phyloP scores from a whole-genome alignment of 441 rosid genomes.

The Manihot esculenta region DNA sequence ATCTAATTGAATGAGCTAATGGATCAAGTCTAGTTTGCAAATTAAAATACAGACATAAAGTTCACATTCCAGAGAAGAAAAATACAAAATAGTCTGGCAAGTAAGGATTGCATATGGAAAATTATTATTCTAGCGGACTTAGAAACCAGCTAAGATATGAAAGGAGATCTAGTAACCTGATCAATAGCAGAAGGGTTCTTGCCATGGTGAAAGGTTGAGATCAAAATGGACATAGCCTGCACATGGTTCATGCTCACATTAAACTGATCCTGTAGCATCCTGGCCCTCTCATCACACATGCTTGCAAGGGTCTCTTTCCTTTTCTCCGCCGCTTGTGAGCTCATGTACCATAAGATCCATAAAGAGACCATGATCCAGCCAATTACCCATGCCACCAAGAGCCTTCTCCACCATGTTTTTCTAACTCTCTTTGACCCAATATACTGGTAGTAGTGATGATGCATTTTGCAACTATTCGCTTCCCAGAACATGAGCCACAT shows the following conservation, averaged over 20 bases:
- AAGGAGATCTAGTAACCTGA: constrained; percentile 60
- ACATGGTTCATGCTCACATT: constrained; percentile 97
- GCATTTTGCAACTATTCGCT: constrained; percentile 52
- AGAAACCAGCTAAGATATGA: neutral
- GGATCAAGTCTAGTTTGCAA: constrained; percentile 3
- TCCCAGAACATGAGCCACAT: constrained; percentile 57
- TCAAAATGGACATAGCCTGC: constrained; percentile 90
- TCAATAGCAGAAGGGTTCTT: constrained; percentile 84
- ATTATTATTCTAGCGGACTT: constrained; percentile 10
- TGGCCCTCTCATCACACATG: constrained; percentile 94
- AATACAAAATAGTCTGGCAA: constrained; percentile 7
- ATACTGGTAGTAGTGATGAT: constrained; percentile 47
- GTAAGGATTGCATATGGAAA: constrained; percentile 11
- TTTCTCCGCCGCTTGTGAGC: constrained; percentile 67
- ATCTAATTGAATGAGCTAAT: constrained; percentile 11
- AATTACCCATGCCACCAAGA: constrained; percentile 62
- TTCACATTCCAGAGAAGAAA: constrained; percentile 12
- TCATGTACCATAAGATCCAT: constrained; percentile 56
- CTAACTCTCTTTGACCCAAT: constrained; percentile 58
- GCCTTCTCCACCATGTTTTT: constrained; percentile 62
- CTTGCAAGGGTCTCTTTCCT: constrained; percentile 75
- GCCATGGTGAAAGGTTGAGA: constrained; percentile 88
- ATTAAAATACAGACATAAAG: neutral
- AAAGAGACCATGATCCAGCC: constrained; percentile 46
- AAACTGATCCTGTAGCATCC: constrained; percentile 95